phyloP scores from a whole-genome alignment of 495 filamentous ascomycete species.

The Podospora bellae-mahoneyi region DNA sequence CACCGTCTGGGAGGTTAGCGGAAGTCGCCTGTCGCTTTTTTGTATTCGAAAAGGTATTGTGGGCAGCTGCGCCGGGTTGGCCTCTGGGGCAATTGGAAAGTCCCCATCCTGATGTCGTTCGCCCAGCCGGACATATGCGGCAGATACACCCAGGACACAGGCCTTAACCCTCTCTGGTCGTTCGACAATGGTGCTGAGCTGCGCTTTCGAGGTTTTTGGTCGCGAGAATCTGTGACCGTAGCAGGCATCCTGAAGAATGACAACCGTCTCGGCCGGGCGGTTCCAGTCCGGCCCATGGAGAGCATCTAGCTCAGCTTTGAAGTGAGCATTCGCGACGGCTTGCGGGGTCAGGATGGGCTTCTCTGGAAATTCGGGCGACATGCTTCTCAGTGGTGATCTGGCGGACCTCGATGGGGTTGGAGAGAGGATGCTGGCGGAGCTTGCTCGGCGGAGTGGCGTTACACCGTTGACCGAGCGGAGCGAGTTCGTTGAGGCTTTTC shows the following conservation, averaged over 20 bases:
- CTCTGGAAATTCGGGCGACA: conserved; percentile 41
- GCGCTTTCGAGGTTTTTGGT: conserved; percentile 63
- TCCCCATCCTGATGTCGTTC: conserved; percentile 71
- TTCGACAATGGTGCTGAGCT: conserved; percentile 77
- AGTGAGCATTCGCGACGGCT: conserved; percentile 65
- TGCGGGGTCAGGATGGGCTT: conserved; percentile 55
- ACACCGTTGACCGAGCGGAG: conserved; percentile 45
- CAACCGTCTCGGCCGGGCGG: conserved; percentile 60
- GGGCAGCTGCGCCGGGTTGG: conserved; percentile 50
- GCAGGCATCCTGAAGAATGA: conserved; percentile 86
- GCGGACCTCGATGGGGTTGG: conserved; percentile 29
- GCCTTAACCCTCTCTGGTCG: conserved; percentile 89
- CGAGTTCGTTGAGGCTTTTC: conserved; percentile 56
- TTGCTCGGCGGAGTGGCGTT: conserved; percentile 47
- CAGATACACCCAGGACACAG: conserved; percentile 70
- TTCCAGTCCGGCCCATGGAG: conserved; percentile 53
- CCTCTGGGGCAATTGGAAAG: conserved; percentile 55
- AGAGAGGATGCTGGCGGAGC: conserved; percentile 48
- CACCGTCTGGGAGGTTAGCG: conserved; percentile 65
- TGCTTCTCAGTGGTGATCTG: conserved; percentile 35
- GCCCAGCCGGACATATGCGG: conserved; percentile 86
- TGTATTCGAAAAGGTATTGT: conserved; percentile 76
- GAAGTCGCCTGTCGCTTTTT: conserved; percentile 62
- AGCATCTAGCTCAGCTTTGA: conserved; percentile 63
- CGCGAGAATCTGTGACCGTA: conserved; percentile 89